These are phyloP conservation scores for Isabelozyma heimii DNA, from an alignment of 805 yeast genomes.

Conservation along the genomic window DNA sequence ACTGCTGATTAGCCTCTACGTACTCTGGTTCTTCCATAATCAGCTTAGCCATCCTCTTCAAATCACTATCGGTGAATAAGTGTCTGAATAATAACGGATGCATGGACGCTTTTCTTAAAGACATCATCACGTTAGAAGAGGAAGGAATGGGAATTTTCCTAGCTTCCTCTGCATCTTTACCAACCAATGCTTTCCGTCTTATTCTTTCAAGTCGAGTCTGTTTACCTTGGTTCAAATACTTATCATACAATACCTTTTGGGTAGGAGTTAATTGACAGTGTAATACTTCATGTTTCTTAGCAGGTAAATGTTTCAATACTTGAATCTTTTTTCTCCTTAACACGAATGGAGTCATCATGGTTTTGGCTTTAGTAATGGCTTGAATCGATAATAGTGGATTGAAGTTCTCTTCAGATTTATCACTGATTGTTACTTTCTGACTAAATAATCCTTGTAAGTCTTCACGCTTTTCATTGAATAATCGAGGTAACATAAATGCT, in stretches of 20 bases:
- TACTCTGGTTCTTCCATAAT: conserved; percentile 84
- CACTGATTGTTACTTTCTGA: conserved; percentile 76
- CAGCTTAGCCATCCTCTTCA: conserved; percentile 67
- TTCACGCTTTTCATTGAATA: conserved; percentile 78
- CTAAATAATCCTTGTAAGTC: conserved; percentile 81
- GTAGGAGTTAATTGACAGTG: conserved; percentile 59
- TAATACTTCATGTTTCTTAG: conserved; percentile 61
- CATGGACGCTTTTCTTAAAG: conserved; percentile 84
- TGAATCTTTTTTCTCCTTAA: conserved; percentile 89
- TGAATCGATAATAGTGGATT: conserved; percentile 86
- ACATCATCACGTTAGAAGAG: conserved; percentile 77
- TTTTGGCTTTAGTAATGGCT: conserved; percentile 88
- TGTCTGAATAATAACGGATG: conserved; percentile 86
- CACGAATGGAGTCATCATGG: conserved; percentile 98
- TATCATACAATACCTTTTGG: conserved; percentile 61
- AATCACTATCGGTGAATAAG: conserved; percentile 51
- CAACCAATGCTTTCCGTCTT: conserved; percentile 35
- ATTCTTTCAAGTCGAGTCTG: conserved; percentile 42
- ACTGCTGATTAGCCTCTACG: conserved; percentile 70
- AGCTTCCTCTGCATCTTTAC: conserved; percentile 34
- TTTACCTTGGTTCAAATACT: conserved; percentile 49
- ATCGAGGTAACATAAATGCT: conserved; percentile 83
- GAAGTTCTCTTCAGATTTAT: conserved; percentile 44
- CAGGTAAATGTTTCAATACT: conserved; percentile 85
- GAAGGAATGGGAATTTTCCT: conserved; percentile 35